phyloP scores from a whole-genome alignment of 805 yeast species.

The Priceomyces medius region DNA sequence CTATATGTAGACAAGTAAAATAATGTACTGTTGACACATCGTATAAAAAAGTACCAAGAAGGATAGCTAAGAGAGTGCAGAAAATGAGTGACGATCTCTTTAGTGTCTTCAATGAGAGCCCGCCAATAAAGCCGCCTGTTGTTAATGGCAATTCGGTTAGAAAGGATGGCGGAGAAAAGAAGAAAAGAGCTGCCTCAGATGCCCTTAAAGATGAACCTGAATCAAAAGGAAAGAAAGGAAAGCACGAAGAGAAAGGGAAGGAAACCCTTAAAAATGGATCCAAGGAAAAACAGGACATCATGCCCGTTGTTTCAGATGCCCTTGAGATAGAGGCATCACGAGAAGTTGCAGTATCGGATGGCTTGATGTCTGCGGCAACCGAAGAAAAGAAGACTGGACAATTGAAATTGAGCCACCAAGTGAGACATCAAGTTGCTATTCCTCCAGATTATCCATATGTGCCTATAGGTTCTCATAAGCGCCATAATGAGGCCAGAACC shows the following conservation, averaged over 20 bases:
- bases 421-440: slow-evolving; percentile 95
- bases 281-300: slow-evolving; percentile 43
- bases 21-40: too few species aligned
- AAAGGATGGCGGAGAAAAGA: slow-evolving; percentile 13
- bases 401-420: slow-evolving; percentile 84
- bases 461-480: slow-evolving; percentile 86
- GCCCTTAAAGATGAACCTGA: slow-evolving; percentile 24
- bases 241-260: slow-evolving; percentile 18
- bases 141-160: slow-evolving; percentile 11
- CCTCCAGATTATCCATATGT: slow-evolving; percentile 88
- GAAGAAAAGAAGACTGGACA: slow-evolving; percentile 32
- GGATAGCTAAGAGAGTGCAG: not conserved
- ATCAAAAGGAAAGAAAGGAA: slow-evolving; percentile 15
- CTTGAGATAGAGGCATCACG: slow-evolving; percentile 87
- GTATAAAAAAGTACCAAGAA: too few species aligned
- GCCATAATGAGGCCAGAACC: slow-evolving; percentile 75
- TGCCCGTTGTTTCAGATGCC: slow-evolving; percentile 81
- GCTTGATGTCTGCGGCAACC: slow-evolving; percentile 43
- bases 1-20: not conserved
- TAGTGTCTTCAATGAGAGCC: slow-evolving; percentile 61
- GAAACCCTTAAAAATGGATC: slow-evolving; percentile 5
- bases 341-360: slow-evolving; percentile 81
- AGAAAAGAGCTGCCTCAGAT: slow-evolving; percentile 14
- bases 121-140: slow-evolving; percentile 31
- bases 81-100: slow-evolving; percentile 55